Conservation (phyloP, 306 rosid genomes). For the Clitoria ternatea region DNA sequence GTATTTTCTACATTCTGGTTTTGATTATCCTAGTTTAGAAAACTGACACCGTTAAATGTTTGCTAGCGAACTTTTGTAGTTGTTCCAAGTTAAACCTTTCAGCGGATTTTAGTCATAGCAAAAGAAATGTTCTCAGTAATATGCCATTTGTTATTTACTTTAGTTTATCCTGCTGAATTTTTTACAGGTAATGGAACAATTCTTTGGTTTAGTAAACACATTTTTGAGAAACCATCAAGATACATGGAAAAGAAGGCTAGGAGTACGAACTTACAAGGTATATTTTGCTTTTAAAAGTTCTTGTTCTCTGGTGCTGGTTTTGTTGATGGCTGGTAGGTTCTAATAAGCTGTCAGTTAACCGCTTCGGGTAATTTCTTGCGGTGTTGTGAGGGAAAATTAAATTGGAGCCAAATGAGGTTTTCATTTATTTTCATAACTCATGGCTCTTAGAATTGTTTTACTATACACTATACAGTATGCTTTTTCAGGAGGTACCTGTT, state of each 20-base stretch:
- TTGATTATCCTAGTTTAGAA: background rate
- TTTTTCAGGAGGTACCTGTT: slow-evolving; percentile 1
- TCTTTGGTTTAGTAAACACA: slow-evolving; percentile 90
- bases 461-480: background rate
- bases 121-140: background rate
- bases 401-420: background rate
- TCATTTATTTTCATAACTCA: slow-evolving; percentile 1
- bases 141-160: background rate
- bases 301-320: background rate
- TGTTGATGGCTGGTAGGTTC: slow-evolving; percentile 5
- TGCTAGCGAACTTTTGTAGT: background rate
- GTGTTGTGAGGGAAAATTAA: background rate
- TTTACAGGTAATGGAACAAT: slow-evolving; percentile 88
- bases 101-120: background rate
- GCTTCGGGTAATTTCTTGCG: slow-evolving; percentile 18
- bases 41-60: background rate
- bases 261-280: slow-evolving; percentile 92
- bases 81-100: slow-evolving; percentile 3
- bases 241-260: slow-evolving; percentile 81
- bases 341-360: background rate
- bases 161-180: slow-evolving; percentile 17
- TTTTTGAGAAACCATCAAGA: slow-evolving; percentile 78
- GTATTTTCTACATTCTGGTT: background rate
- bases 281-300: slow-evolving; percentile 27
- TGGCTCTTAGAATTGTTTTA: background rate